Evolutionary conservation across 2,329 filamentous ascomycete genomes (phyloP).

Genomic region (Didymella segeticola): DNA sequence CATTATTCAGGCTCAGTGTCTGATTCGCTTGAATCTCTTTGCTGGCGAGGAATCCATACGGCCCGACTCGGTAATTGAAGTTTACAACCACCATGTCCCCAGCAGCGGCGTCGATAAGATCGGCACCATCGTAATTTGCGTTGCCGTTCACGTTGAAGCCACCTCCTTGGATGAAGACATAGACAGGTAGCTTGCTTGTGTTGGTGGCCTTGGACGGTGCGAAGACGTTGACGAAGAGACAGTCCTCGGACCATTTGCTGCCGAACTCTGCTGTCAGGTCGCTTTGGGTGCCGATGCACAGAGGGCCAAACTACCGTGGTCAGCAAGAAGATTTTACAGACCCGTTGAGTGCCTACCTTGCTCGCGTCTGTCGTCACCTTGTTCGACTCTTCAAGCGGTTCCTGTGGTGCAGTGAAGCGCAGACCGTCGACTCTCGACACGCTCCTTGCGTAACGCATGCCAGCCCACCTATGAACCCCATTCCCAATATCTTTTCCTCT

Average conservation of each 20-base stretch:
- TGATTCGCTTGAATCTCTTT: constrained; percentile 37
- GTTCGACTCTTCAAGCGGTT: constrained; percentile 59
- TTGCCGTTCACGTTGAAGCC: constrained; percentile 48
- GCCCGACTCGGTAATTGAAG: constrained; percentile 51
- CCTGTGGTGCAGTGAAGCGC: constrained; percentile 70
- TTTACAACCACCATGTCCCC: constrained; percentile 48
- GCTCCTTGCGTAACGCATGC: constrained; percentile 70
- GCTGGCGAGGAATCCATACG: constrained; percentile 49
- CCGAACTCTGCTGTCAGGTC: constrained; percentile 37
- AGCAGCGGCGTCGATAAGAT: constrained; percentile 42
- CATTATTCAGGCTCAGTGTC: constrained; percentile 46
- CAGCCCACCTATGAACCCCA: constrained; percentile 74
- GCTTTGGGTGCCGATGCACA: constrained; percentile 41
- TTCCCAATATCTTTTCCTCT: constrained; percentile 61
- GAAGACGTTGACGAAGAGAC: constrained; percentile 50
- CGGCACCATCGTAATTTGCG: constrained; percentile 44
- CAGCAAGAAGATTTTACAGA: background rate
- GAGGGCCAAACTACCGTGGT: constrained; percentile 37
- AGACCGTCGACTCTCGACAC: constrained; percentile 41
- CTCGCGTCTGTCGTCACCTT: constrained; percentile 57
- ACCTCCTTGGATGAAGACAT: constrained; percentile 51
- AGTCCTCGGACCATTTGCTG: constrained; percentile 46
- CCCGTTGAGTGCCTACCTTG: background rate
- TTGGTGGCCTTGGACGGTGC: constrained; percentile 45
- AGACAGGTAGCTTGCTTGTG: constrained; percentile 45